Evolutionary conservation across 345 rosid genomes (phyloP).

Genomic region (Salix udensis): DNA sequence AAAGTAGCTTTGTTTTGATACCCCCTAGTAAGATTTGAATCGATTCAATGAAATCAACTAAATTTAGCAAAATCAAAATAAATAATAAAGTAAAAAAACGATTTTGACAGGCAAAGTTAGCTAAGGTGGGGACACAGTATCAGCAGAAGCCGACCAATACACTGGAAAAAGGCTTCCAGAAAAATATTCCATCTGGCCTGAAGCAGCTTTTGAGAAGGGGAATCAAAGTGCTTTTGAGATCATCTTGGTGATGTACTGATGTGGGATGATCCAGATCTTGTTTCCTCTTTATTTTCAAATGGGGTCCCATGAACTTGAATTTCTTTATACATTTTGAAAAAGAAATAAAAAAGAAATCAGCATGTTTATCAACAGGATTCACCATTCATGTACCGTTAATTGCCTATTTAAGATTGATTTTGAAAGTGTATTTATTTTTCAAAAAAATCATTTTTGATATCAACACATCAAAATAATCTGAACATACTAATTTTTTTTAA

Average conservation of each 20-base stretch:
- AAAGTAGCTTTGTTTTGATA: too few relatives aligned
- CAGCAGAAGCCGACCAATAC: background rate
- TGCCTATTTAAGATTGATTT: too few relatives aligned
- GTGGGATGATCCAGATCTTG: background rate
- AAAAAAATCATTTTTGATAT: too few relatives aligned
- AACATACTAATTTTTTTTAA: too few relatives aligned
- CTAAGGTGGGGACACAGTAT: background rate
- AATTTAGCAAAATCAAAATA: background rate
- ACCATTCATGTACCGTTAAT: too few relatives aligned
- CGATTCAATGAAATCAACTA: too few relatives aligned
- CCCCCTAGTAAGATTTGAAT: too few relatives aligned
- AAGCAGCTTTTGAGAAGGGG: background rate
- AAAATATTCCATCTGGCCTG: background rate
- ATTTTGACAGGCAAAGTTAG: background rate
- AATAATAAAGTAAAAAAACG: background rate
- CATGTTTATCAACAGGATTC: background rate
- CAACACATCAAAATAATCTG: too few relatives aligned
- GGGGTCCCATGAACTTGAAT: background rate
- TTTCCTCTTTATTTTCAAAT: background rate
- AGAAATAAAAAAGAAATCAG: background rate
- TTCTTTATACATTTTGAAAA: background rate
- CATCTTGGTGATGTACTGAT: background rate
- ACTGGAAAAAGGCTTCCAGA: background rate
- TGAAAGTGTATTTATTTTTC: too few relatives aligned
- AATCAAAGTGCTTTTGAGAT: background rate